Base-by-base conservation (phyloP, 306 rosid genomes). In the Medicago lupulina region DNA sequence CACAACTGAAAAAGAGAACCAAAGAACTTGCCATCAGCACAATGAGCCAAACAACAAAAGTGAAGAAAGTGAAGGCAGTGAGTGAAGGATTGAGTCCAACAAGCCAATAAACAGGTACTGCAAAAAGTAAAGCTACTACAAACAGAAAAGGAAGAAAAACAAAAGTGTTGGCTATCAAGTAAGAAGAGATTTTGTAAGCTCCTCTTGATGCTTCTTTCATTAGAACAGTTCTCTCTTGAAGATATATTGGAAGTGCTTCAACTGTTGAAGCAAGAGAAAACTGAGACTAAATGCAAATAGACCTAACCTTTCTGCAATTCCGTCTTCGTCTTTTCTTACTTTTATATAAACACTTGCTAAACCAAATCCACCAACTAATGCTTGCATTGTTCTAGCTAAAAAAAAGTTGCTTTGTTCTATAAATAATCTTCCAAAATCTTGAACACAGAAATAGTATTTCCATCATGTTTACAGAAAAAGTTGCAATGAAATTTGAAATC, bases 141-240 rank as follows among this genome's bases (percentile, higher is more conserved):
- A 94, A 87, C 46, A 94, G 71, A 83, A 94, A 94, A 14, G 97
- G 97, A 12, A 92, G 77, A 70, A 92, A 94, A 13, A 92, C 89
- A 17, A 92, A 34, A 17, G 98, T 87, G 89, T 94, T 94, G 67
- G 98, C 96, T 31, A 94, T 85, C 84, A 94, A 78, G 85, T 92
- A 92, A 17, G 95, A 90, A 13, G 98, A 92, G 25, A 90, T 83
- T 75, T 57, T 86, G 15, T 92, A 94, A 23, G 92, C 93, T 71
- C 97, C 96, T 64, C 95, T 87, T 55, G 98, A 92, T 73, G 92
- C 79, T 83, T 94, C 98, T 70, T 90, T 92, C 98, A 94, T 92
- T 9, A 94, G 53, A 53, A 94, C 97, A 72, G 86, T 74, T 46
- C 97, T 75, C 68, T 94, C 98, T 83, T 92, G 95, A 53, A 94